Evolutionary conservation across 768 basidiomycete genomes (phyloP), one percentile per base, ranked within the genome.

Genomic region (Psilocybe sp.): DNA sequence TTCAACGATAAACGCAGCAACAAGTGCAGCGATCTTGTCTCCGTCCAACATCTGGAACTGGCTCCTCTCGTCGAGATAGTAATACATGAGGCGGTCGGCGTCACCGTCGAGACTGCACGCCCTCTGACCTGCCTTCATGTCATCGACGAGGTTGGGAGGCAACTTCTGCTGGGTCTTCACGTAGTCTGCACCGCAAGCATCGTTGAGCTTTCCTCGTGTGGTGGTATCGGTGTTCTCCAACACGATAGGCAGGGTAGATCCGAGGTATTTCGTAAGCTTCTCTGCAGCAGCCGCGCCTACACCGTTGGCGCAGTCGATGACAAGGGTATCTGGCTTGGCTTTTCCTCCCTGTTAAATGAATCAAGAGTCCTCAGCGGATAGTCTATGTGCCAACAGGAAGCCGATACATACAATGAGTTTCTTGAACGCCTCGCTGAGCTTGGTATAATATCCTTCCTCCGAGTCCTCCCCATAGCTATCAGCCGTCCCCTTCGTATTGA

Each of bases 261-360:
- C 80, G 18, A 97, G 78, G 46, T 81, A 75, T 47, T 78, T 68
- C 4, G 74, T 62, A 35, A 98, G 71, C 38, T 77, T 80, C 32
- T 72, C 71, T 11, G 90, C 84, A 35, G 88, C 85, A 6, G 76
- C 71, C 13, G 89, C 82, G 41, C 97, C 97, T 18, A 99, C 97
- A 20, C 97, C 97, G 64, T 99, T 98, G n/a, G 97, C 97, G 64
- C 97, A 98, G 67, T 99, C 97, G 37, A 99, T 76, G n/a, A 89
- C 65, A 41, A 99, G 62, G 34, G 84, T 80, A 13, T 78, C 66
- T 10, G 78, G 68, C 46, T 73, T 69, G 37, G 72, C 68, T 66
- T 84, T 84, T 51, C 83, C 82, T 19, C 77, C 71, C 87, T 92
- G 40, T 44, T 53, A 39, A 51, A 40, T 46, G 40, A 51, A 40